These are phyloP conservation scores for Nemania sp. DNA, from an alignment of 2,329 filamentous ascomycete species.

Conservation along the genomic window DNA sequence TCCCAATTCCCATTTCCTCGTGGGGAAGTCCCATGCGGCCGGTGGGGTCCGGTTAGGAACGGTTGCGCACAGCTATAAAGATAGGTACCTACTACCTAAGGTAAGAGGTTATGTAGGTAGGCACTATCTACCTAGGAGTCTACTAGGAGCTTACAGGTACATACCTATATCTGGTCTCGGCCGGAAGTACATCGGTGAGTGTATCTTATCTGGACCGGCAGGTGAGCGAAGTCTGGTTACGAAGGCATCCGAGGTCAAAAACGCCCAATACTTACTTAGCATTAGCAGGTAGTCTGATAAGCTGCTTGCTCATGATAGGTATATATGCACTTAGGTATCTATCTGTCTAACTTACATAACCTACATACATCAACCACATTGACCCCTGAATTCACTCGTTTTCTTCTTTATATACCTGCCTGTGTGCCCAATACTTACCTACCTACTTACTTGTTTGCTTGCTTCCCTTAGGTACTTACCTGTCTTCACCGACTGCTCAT, in stretches of 20 bases:
- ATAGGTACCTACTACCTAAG: too few relatives aligned
- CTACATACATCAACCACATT: background rate
- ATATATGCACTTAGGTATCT: background rate
- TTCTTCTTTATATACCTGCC: background rate
- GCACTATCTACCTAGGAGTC: background rate
- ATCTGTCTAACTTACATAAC: background rate
- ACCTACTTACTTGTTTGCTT: background rate
- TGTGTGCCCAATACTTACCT: background rate
- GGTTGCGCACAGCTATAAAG: background rate
- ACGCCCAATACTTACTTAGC: too few relatives aligned
- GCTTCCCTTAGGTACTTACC: too few relatives aligned
- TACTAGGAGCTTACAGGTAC: too few relatives aligned
- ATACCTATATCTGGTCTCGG: too few relatives aligned
- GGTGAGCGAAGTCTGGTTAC: constrained; percentile 1
- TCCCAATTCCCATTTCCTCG: constrained; percentile 9
- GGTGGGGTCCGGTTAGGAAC: constrained; percentile 1
- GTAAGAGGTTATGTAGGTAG: background rate
- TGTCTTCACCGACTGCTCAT: background rate
- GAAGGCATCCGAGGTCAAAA: background rate
- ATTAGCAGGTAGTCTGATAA: constrained; percentile 16
- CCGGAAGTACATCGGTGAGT: constrained; percentile 14
- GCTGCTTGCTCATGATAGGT: background rate
- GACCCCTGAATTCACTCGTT: too few relatives aligned
- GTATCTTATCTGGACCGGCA: constrained; percentile 2
- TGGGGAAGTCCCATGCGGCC: constrained; percentile 7